phyloP scores from a whole-genome alignment of 116 monocot species.

The Trichopus zeylanicus region DNA sequence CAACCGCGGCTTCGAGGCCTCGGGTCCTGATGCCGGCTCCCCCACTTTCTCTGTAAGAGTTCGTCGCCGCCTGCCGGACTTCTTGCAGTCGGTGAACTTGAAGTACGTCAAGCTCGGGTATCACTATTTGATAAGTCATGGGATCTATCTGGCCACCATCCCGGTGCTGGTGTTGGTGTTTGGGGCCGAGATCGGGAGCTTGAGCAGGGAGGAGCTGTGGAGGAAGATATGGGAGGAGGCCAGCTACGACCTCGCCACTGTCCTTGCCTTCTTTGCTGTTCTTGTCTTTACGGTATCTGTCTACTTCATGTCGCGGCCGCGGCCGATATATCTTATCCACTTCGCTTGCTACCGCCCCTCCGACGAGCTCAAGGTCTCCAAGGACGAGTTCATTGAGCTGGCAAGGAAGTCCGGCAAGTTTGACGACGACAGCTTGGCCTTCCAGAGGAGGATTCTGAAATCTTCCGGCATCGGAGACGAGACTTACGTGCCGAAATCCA shows the following conservation, averaged over 20 bases:
- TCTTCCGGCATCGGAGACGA: slow-evolving; percentile 91
- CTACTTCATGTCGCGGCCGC: slow-evolving; percentile 73
- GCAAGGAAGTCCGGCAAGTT: slow-evolving; percentile 83
- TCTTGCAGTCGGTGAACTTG: slow-evolving; percentile 92
- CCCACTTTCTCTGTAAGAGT: slow-evolving; percentile 79
- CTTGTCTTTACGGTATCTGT: slow-evolving; percentile 74
- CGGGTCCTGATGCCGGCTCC: slow-evolving; percentile 73
- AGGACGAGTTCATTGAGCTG: slow-evolving; percentile 74
- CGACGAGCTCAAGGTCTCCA: slow-evolving; percentile 73
- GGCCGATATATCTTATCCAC: slow-evolving; percentile 81
- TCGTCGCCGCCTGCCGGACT: slow-evolving; percentile 72
- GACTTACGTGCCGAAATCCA: slow-evolving; percentile 63
- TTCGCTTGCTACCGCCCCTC: slow-evolving; percentile 56
- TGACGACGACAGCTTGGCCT: slow-evolving; percentile 80
- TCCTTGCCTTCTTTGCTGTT: slow-evolving; percentile 62
- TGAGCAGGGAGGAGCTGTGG: slow-evolving; percentile 74
- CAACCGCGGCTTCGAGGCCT: slow-evolving; percentile 61
- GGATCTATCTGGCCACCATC: slow-evolving; percentile 55
- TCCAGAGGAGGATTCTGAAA: slow-evolving; percentile 72
- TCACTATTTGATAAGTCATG: slow-evolving; percentile 83
- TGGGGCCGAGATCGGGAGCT: slow-evolving; percentile 77
- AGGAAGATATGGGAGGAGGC: slow-evolving; percentile 66
- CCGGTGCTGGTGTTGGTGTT: slow-evolving; percentile 72
- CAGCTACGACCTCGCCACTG: slow-evolving; percentile 72
- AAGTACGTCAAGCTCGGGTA: slow-evolving; percentile 95